phyloP scores from a whole-genome alignment of 2,329 filamentous ascomycete species.

The Curvularia lunata region DNA sequence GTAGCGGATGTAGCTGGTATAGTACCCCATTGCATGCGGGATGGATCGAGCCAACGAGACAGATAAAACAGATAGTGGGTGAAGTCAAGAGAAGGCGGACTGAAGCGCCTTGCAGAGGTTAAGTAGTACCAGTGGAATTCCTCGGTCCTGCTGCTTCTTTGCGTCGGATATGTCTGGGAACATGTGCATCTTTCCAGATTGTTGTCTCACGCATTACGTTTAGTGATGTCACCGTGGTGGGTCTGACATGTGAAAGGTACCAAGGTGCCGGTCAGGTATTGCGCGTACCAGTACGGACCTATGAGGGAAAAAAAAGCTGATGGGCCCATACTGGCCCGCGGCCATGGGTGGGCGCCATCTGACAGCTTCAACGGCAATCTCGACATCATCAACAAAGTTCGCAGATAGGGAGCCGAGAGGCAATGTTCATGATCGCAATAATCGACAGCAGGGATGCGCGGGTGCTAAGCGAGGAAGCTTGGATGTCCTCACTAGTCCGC shows the following conservation, averaged over 20 bases:
- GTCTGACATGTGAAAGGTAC: constrained; percentile 32
- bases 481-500: neutral
- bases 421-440: neutral
- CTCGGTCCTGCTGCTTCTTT: neutral
- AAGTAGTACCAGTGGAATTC: neutral
- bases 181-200: constrained; percentile 19
- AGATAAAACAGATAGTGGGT: neutral
- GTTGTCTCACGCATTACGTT: constrained; percentile 18
- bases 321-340: no score
- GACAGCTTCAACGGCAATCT: neutral
- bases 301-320: neutral
- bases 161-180: constrained; percentile 6
- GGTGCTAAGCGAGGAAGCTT: constrained; percentile 14
- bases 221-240: constrained; percentile 34
- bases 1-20: constrained; percentile 25
- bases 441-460: constrained; percentile 17
- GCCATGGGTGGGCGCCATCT: neutral
- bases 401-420: neutral
- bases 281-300: neutral
- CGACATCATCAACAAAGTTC: neutral
- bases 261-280: neutral
- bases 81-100: neutral
- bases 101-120: neutral
- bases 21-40: constrained; percentile 29
- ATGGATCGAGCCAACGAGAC: neutral